Evolutionary conservation across 257 asterid genomes (phyloP).

Genomic region (Solanum medicagineum): DNA sequence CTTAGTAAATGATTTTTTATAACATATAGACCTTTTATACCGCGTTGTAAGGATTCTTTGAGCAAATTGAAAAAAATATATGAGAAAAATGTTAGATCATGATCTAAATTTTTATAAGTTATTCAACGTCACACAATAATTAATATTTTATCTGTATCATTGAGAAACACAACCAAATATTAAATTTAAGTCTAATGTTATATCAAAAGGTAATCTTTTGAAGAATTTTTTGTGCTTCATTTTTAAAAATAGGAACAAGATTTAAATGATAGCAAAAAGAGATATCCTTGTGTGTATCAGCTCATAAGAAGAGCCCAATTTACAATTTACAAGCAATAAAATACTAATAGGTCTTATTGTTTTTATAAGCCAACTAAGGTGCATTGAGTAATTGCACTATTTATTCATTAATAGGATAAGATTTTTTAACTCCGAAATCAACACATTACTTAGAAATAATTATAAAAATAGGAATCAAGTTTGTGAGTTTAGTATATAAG

Average conservation of each 20-base stretch:
- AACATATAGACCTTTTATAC: too few relatives aligned
- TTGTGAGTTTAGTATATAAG: neutral
- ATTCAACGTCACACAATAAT: neutral
- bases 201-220: neutral
- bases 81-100: neutral
- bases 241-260: neutral
- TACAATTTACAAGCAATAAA: neutral
- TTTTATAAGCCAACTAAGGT: slow-evolving; percentile 10
- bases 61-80: neutral
- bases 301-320: neutral
- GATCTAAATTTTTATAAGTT: neutral
- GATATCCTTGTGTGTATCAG: neutral
- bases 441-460: neutral
- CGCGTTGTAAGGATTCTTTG: too few relatives aligned
- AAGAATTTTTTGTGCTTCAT: neutral
- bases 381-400: slow-evolving; percentile 3
- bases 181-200: neutral
- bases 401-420: slow-evolving; percentile 13
- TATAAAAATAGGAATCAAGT: neutral
- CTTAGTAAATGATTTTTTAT: too few relatives aligned
- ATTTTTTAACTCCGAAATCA: slow-evolving; percentile 52
- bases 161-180: neutral
- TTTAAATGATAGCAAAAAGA: neutral
- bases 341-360: neutral
- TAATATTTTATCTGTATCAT: neutral